phyloP scores from a whole-genome alignment of 345 rosid genomes.

The Arabis hirsuta region DNA sequence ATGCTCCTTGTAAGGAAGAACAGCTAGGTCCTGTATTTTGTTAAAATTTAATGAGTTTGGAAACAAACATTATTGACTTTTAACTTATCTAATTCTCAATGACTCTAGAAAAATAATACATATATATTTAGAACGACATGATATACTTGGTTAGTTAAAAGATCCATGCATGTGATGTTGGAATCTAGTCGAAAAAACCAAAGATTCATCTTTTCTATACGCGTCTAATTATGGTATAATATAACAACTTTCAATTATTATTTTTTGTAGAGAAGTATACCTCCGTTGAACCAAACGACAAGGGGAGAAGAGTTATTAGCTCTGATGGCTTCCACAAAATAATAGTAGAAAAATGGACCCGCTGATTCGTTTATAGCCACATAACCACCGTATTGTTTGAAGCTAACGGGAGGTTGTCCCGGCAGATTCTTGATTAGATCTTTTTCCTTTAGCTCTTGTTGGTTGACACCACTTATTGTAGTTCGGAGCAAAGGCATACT shows the following conservation, averaged over 20 bases:
- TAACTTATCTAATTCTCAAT: too few relatives aligned
- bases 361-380: conserved; percentile 51
- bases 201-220: too few relatives aligned
- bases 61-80: too few relatives aligned
- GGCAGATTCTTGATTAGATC: conserved; percentile 58
- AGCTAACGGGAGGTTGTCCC: conserved; percentile 55
- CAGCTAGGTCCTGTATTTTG: conserved; percentile 67
- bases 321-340: conserved; percentile 59
- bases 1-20: conserved; percentile 60
- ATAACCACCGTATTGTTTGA: background rate
- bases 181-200: background rate
- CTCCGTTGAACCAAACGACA: conserved; percentile 85
- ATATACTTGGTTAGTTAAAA: too few relatives aligned
- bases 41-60: too few relatives aligned
- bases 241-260: background rate
- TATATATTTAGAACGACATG: too few relatives aligned
- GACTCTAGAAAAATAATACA: too few relatives aligned
- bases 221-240: too few relatives aligned
- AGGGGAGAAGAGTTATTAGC: conserved; percentile 49
- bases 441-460: conserved; percentile 45
- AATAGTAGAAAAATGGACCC: conserved; percentile 54
- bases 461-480: background rate
- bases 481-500: background rate
- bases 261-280: background rate
- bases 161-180: background rate